These are phyloP conservation scores for Sutorius australiensis DNA, from an alignment of 768 basidiomycete genomes.

Conservation along the genomic window DNA sequence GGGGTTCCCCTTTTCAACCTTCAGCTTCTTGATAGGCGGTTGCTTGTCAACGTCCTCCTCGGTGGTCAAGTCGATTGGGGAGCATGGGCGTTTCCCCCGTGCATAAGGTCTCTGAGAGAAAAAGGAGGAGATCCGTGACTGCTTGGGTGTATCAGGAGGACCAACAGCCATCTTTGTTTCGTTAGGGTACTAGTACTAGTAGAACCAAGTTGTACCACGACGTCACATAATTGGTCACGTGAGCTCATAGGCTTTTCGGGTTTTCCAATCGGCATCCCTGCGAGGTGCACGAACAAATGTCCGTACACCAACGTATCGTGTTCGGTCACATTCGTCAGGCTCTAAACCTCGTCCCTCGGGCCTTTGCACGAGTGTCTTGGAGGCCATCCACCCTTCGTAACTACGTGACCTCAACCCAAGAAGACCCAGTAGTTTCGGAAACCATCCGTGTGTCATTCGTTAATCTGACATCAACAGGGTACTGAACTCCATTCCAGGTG, in stretches of 20 bases:
- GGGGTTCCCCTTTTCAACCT: conserved; percentile 16
- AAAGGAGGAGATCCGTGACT: conserved; percentile 41
- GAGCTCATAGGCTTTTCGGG: conserved; percentile 9
- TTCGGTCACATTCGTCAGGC: neutral
- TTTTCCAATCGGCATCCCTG: neutral
- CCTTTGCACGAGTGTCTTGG: neutral
- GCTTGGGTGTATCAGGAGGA: conserved; percentile 16
- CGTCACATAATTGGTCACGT: conserved; percentile 25
- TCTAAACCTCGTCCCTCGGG: neutral
- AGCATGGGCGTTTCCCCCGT: conserved; percentile 29
- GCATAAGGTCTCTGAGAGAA: conserved; percentile 28
- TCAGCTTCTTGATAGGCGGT: conserved; percentile 30
- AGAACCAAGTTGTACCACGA: conserved; percentile 7
- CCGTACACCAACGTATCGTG: conserved; percentile 1
- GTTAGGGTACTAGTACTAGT: conserved; percentile 4
- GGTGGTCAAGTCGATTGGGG: conserved; percentile 51
- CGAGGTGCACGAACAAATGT: conserved; percentile 1
- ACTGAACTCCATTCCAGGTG: conserved; percentile 42
- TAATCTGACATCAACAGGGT: neutral
- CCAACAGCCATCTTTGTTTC: conserved; percentile 12
- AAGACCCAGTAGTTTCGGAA: conserved; percentile 50
- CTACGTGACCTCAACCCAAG: conserved; percentile 23
- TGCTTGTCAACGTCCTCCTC: conserved; percentile 33
- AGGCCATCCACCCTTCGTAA: conserved; percentile 1
- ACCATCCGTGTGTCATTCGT: conserved; percentile 54